Evolutionary conservation across 495 filamentous ascomycete species (phyloP).

Genomic region (Pseudotulostoma volvatum): DNA sequence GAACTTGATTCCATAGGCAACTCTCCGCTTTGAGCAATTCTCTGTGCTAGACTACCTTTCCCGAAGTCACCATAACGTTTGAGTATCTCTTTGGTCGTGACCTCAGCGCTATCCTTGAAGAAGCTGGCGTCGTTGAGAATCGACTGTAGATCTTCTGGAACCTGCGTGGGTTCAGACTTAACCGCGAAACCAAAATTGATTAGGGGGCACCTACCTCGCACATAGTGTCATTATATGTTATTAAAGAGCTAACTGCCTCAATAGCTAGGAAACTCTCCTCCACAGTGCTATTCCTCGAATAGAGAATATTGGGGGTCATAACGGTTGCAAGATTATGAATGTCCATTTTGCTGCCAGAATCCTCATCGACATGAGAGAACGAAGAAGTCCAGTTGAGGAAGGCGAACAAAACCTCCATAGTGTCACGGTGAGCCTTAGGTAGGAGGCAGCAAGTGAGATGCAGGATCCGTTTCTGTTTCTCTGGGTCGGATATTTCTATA

Average conservation of each 20-base stretch:
- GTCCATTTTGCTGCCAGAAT: conserved; percentile 93
- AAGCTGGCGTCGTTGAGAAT: conserved; percentile 70
- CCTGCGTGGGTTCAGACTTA: conserved; percentile 36
- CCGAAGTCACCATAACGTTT: conserved; percentile 71
- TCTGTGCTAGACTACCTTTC: conserved; percentile 37
- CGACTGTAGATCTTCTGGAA: conserved; percentile 78
- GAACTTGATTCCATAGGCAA: conserved; percentile 28
- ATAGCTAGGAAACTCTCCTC: conserved; percentile 85
- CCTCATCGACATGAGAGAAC: conserved; percentile 90
- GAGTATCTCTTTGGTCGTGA: conserved; percentile 94
- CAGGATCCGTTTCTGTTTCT: conserved; percentile 67
- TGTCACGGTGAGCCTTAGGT: conserved; percentile 84
- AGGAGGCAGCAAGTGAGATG: conserved; percentile 89
- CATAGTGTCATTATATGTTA: conserved; percentile 89
- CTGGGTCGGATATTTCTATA: conserved; percentile 63
- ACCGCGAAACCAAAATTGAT: conserved; percentile 7
- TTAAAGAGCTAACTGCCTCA: conserved; percentile 74
- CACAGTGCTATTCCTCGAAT: conserved; percentile 50
- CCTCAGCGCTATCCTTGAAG: conserved; percentile 63
- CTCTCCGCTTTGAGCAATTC: conserved; percentile 41
- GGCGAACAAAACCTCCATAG: conserved; percentile 81
- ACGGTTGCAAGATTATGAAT: conserved; percentile 97
- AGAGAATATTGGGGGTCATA: conserved; percentile 89
- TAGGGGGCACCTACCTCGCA: conserved; percentile 54
- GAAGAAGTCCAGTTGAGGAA: conserved; percentile 98